These are phyloP conservation scores for Elymus sibiricus DNA, from an alignment of 176 grass and related monocot genomes.

Conservation along the genomic window DNA sequence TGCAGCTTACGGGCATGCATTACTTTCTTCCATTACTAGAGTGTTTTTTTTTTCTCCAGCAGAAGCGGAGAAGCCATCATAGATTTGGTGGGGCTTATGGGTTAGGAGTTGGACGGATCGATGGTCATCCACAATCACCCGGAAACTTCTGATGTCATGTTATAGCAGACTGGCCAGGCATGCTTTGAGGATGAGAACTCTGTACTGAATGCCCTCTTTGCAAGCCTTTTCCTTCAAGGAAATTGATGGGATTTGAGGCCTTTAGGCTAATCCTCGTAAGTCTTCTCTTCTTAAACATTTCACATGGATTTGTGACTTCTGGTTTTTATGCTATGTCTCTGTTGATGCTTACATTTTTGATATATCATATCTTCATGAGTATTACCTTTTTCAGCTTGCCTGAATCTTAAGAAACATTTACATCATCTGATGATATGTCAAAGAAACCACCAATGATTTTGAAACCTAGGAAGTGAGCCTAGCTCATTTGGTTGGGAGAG, in stretches of 20 bases:
- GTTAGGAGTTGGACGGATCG: neutral
- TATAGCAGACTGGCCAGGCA: neutral
- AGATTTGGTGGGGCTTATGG: neutral
- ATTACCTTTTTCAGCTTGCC: neutral
- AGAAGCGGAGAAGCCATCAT: neutral
- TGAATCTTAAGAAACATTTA: neutral
- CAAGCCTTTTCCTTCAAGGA: neutral
- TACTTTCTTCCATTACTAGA: neutral
- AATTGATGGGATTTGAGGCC: neutral
- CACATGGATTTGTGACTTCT: neutral
- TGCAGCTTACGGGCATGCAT: neutral
- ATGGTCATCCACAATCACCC: neutral
- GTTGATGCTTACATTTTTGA: neutral
- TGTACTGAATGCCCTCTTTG: neutral
- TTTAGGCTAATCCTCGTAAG: neutral
- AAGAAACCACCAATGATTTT: neutral
- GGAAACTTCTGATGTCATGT: constrained; percentile 1
- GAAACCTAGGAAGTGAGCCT: neutral
- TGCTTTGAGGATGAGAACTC: neutral
- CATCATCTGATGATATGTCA: neutral
- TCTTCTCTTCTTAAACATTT: constrained; percentile 2
- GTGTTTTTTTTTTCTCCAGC: neutral
- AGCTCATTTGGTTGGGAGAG: neutral
- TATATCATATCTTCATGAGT: neutral
- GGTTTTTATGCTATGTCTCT: neutral